Evolutionary conservation across 1,139 yeast genomes (phyloP).

Genomic region (Kodamaea arcana): DNA sequence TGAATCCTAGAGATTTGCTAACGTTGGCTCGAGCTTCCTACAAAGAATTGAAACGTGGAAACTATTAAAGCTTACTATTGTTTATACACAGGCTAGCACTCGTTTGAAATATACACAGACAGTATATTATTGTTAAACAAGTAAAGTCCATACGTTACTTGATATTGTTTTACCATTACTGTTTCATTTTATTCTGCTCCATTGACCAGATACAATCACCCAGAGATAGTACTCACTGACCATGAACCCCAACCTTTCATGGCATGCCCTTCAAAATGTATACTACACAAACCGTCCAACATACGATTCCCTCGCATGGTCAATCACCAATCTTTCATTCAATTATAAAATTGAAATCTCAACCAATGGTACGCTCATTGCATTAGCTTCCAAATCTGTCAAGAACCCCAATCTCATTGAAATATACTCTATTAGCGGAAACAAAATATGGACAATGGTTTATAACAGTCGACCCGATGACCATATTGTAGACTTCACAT

Average conservation of each 20-base stretch:
- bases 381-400: conserved; percentile 32
- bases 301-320: conserved; percentile 37
- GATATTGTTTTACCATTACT: no score
- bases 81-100: no score
- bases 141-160: no score
- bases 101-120: no score
- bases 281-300: conserved; percentile 51
- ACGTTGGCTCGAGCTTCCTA: no score
- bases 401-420: conserved; percentile 38
- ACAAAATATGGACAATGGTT: conserved; percentile 41
- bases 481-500: conserved; percentile 55
- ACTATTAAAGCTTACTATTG: no score
- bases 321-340: conserved; percentile 27
- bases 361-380: conserved; percentile 31
- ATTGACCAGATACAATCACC: no score
- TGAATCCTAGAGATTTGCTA: no score
- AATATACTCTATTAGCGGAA: conserved; percentile 54
- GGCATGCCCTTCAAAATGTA: conserved; percentile 64
- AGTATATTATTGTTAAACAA: no score
- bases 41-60: no score
- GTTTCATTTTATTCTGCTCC: no score
- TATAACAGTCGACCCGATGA: conserved; percentile 51
- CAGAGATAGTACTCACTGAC: no score
- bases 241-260: conserved; percentile 49
- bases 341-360: conserved; percentile 28